Evolutionary conservation across 108 stramenopile genomes (phyloP), one percentile per base, ranked within the genome.

Genomic region (Skeletonema marinoi): DNA sequence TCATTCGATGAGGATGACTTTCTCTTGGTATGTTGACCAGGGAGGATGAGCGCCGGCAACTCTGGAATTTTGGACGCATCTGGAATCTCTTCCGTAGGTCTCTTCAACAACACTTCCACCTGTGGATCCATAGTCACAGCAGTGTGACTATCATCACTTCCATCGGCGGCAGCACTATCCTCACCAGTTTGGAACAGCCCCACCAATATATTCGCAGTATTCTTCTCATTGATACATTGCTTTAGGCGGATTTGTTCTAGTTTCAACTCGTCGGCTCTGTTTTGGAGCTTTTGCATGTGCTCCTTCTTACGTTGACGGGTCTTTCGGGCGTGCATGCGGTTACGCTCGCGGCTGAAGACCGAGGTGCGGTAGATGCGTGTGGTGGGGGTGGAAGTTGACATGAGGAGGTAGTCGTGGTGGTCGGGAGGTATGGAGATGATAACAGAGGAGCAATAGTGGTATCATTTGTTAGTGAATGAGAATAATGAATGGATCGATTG

Each of bases 121-220:
- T 80, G 66, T 41, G 93, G 93, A 75, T 91, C 86, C 38, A 61
- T 60, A 17, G 72, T 50, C 16, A 60, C 44, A 30, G 66, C 35
- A 13, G 48, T 66, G 11, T 25, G 69, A 48, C 36, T 44, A 11
- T 74, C 74, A 19, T 41, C 65, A 56, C 70, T 81, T 33, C 21
- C 25, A 44, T 48, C 54, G 31, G 42, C 33, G 17, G 67, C 19
- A 8, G 30, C 66, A 1, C 35, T 80, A 33, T 65, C 68, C 19
- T 65, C 69, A 31, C 59, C 78, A 30, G 76, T 85, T 39, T 85
- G 71, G 70, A 84, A 87, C 32, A 91, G 71, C 0, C 87, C 90
- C 25, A 96, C 88, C 3, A 97, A 83, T 33, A 97, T 94, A 67
- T 77, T 94, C 4, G 95, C 95, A 6, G 95, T 97, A 60, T 89